These are phyloP conservation scores for Fusarium succisae DNA, from an alignment of 2,329 filamentous ascomycete species.

Conservation along the genomic window DNA sequence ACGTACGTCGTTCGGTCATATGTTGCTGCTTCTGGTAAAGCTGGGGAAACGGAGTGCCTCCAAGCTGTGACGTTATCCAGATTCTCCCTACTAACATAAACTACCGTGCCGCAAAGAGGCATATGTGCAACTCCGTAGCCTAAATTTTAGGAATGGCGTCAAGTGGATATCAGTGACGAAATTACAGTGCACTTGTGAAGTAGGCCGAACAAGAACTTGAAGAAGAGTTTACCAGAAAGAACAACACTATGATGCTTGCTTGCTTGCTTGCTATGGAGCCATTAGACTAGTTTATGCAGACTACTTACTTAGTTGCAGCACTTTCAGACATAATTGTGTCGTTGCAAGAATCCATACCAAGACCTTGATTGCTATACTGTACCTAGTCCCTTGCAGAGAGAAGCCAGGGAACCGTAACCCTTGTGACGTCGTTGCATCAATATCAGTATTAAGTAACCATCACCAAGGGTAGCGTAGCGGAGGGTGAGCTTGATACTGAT, in stretches of 20 bases:
- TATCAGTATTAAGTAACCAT: neutral
- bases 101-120: conserved; percentile 8
- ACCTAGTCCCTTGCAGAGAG: neutral
- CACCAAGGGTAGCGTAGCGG: neutral
- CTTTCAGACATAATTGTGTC: neutral
- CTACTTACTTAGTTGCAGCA: neutral
- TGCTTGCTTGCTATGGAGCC: neutral
- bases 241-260: neutral
- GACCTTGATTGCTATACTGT: neutral
- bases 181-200: neutral
- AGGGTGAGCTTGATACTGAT: conserved; percentile 17
- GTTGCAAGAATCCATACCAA: neutral
- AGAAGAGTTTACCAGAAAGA: neutral
- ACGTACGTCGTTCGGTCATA: neutral
- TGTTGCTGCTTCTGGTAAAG: conserved; percentile 17
- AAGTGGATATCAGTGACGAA: conserved; percentile 12
- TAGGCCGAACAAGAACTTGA: neutral
- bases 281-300: neutral
- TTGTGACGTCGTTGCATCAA: neutral
- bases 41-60: neutral
- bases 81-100: neutral
- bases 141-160: conserved; percentile 19
- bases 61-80: conserved; percentile 26
- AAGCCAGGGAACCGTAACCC: neutral
- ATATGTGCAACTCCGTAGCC: neutral